Evolutionary conservation across 148 eudicot species (phyloP).

Genomic region (Pharnaceum exiguum): DNA sequence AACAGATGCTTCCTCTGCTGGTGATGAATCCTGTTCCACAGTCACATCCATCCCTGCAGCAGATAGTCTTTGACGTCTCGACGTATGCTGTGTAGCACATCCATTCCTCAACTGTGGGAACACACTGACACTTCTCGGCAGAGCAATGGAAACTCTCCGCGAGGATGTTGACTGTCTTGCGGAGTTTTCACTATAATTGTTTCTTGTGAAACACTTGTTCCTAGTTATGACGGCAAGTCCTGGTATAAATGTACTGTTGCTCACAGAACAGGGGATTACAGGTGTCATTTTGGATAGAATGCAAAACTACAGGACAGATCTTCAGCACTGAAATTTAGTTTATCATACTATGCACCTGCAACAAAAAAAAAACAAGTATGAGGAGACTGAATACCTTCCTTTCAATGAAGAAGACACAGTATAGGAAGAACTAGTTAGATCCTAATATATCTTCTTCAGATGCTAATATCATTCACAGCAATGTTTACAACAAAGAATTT

Average conservation of each 20-base stretch:
- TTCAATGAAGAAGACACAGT: not conserved
- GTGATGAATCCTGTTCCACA: constrained; percentile 40
- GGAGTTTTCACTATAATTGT: constrained; percentile 33
- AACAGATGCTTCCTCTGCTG: constrained; percentile 33
- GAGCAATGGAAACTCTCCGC: constrained; percentile 35
- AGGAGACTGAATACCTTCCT: not conserved
- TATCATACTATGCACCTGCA: constrained; percentile 34
- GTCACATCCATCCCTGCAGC: constrained; percentile 73
- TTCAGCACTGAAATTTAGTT: constrained; percentile 2
- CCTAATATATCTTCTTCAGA: no score
- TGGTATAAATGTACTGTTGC: constrained; percentile 47
- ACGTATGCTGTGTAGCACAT: constrained; percentile 20
- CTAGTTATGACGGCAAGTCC: constrained; percentile 36
- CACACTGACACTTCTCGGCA: constrained; percentile 43
- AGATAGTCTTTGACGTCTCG: constrained; percentile 25
- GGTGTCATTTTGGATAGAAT: constrained; percentile 52
- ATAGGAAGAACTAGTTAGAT: no score
- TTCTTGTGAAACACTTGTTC: constrained; percentile 40
- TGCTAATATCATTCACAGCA: no score
- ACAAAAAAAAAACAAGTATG: constrained; percentile 2
- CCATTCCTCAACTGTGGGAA: constrained; percentile 46
- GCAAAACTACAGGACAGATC: constrained; percentile 2
- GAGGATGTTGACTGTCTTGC: constrained; percentile 33
- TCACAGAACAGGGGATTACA: constrained; percentile 51
- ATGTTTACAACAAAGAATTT: not conserved